Evolutionary conservation across 495 filamentous ascomycete species (phyloP), one percentile per base, ranked within the genome.

Genomic region (Podospora anserina): DNA sequence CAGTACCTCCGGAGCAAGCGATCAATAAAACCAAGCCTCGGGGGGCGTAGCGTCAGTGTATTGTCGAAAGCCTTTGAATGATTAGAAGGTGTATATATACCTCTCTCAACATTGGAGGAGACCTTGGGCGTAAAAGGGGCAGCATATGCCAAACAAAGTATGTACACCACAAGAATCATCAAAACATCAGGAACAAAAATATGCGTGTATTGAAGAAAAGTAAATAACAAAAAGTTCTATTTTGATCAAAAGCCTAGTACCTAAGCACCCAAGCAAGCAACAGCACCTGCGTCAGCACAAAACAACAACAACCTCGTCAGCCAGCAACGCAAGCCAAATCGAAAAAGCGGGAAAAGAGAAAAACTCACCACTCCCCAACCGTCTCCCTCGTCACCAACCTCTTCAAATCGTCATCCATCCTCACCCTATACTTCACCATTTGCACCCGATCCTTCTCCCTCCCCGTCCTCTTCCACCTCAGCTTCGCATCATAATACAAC

Each of bases 401-500:
- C 44, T 34, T n/a, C 39, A 44, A 6, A 16, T 64, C 19, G 2
- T 4, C 32, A 18, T 56, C 56, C 67, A 64, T 27, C 16, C 16
- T 20, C 16, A 19, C 32, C 56, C 34, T 26, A 23, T 27, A 27
- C 32, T 7, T 6, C 39, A 2, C 26, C 62, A 65, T 65, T 7
- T 2, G 3, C 54, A 16, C 2, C 23, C 34, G 7, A 23, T 60
- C 55, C n/a, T 1, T 16, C 54, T 59, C 66, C 19, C 20, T 19
- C 23, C 66, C 61, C 19, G 30, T 54, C 61, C 23, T 15, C 15
- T 64, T 55, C 23, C 9, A 60, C 15, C 1, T n/a, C 19, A 0
- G 5, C 56, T 34, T 61, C 28, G 26, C 30, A 2, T 61, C 18
- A 16, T 65, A 69, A 26, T 69, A 69, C 18, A 2, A 19, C 61